Conservation (phyloP, 2,329 filamentous ascomycete genomes). For the Fusarium clavum region DNA sequence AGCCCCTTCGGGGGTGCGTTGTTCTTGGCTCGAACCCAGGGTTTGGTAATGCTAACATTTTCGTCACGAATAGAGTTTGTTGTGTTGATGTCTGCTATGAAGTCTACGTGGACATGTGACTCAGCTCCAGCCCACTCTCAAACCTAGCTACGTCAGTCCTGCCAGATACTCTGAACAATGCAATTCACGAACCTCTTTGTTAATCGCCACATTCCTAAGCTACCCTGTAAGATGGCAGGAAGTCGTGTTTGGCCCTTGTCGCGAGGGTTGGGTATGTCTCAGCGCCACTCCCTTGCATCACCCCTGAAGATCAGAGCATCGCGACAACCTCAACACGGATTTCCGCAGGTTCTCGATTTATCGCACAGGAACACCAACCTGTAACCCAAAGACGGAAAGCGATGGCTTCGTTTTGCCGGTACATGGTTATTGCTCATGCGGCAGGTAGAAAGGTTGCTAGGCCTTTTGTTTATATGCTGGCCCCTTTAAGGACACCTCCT, state of each 20-base stretch:
- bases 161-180: neutral
- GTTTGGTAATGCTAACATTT: too few relatives aligned
- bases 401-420: too few relatives aligned
- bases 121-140: neutral
- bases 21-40: too few relatives aligned
- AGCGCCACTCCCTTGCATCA: conserved; percentile 35
- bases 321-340: neutral
- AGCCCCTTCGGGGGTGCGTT: too few relatives aligned
- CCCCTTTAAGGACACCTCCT: too few relatives aligned
- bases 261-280: conserved; percentile 32
- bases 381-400: too few relatives aligned
- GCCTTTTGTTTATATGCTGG: too few relatives aligned
- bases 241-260: neutral
- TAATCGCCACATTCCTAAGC: conserved; percentile 18
- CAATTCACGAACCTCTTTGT: neutral
- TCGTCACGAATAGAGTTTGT: neutral
- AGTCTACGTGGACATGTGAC: neutral
- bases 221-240: neutral
- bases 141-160: neutral
- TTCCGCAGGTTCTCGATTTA: neutral
- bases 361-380: too few relatives aligned
- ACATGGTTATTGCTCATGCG: too few relatives aligned
- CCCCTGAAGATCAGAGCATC: conserved; percentile 7
- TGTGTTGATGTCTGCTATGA: neutral
- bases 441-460: too few relatives aligned